Percentiles rank a stretch among this genome's conserved stretches.
Evolutionary conservation across 305 asterid species (phyloP).

Genomic region (Rubia balearica): DNA sequence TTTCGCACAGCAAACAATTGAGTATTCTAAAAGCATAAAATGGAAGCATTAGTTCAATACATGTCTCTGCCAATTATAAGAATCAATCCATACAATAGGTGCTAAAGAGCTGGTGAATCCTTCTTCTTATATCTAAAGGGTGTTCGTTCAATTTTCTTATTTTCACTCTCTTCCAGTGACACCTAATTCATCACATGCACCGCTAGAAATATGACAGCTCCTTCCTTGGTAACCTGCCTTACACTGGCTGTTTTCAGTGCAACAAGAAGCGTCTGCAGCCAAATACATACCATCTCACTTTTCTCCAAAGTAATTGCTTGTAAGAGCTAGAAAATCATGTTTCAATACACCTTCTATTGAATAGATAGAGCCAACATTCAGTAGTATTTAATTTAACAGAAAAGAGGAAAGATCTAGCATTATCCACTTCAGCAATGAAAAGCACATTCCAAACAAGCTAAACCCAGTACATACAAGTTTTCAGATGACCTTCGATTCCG

Average conservation of each 20-base stretch:
- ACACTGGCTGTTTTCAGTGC: conserved; percentile 42
- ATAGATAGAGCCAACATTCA: neutral
- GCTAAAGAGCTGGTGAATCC: neutral
- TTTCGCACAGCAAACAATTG: neutral
- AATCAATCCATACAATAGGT: neutral
- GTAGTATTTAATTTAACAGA: neutral
- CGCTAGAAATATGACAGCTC: neutral
- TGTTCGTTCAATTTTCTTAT: neutral
- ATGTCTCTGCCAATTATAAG: neutral
- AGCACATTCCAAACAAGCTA: neutral
- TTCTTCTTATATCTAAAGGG: neutral
- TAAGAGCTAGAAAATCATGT: conserved; percentile 20
- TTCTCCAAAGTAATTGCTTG: conserved; percentile 92
- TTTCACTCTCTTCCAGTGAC: neutral
- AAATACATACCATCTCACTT: conserved; percentile 96
- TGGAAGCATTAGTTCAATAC: neutral
- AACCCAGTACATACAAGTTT: neutral
- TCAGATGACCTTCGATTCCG: neutral
- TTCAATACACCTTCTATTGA: neutral
- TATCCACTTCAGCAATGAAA: neutral
- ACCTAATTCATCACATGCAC: neutral
- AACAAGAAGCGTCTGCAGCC: conserved; percentile 95
- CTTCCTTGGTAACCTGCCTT: neutral
- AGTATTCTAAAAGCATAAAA: neutral
- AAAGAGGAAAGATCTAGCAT: neutral